Evolutionary conservation across 352 stramenopile genomes (phyloP), one percentile per base, ranked within the genome.

Genomic region (Globisporangium camurandrum): DNA sequence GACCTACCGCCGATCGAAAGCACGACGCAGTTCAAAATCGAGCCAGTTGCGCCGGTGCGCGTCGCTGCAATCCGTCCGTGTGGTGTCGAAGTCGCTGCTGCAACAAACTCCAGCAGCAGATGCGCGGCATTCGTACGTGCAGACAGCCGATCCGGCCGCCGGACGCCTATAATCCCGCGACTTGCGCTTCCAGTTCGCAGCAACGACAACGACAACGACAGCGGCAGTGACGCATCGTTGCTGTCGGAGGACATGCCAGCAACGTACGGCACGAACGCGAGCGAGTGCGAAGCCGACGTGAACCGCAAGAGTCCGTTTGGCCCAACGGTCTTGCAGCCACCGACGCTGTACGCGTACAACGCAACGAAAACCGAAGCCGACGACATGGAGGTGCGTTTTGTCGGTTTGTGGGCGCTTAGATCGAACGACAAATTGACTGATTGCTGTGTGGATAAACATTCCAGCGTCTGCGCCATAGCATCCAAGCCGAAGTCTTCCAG

Each of bases 391-490:
- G 77, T 89, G 51, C 20, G 66, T 19, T 34, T 12, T 44, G 22
- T 16, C 23, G 7, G 14, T 31, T 1, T 17, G 17, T 19, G 20
- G 20, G 26, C 36, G 4, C 16, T 40, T 17, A 1, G 36, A 5
- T 5, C 9, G 17, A 46, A 6, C 19, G 22, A 31, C 20, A n/a
- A 3, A 11, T 12, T 1, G 7, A 23, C 39, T 12, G 22, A 30
- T 22, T 12, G 46, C 16, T 47, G 33, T 55, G 58, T 51, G 23
- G 59, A 14, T 46, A 40, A n/a, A n/a, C n/a, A n/a, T n/a, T n/a
- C n/a, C 46, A 88, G 77, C 65, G 75, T 68, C 58, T 84, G 34
- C 72, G 72, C 41, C 86, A 72, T 72, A 69, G 80, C 33, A 69
- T 88, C 14, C 77, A 84, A 57, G 49, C 82, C 47, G 66, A 84